Conservation (phyloP, 768 basidiomycete species). For the Amanita rubescens region DNA sequence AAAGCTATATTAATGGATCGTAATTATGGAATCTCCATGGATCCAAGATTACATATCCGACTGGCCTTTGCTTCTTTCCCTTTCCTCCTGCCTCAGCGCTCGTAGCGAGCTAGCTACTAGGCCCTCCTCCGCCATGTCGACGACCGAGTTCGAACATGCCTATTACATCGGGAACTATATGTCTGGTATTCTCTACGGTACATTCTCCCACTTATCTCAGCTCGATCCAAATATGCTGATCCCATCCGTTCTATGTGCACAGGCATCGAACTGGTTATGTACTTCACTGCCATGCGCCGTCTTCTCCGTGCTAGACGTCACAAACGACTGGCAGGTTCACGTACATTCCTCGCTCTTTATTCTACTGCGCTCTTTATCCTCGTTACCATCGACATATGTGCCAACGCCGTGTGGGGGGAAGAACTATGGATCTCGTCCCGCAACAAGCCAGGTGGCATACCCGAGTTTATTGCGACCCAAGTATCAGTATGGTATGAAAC, state of each 20-base stretch:
- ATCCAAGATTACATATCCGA: too few relatives aligned
- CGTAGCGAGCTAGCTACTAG: background rate
- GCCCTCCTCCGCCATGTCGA: constrained; percentile 6
- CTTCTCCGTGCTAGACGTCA: constrained; percentile 16
- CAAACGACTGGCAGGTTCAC: constrained; percentile 14
- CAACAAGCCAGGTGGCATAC: constrained; percentile 19
- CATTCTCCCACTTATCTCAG: too few relatives aligned
- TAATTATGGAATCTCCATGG: too few relatives aligned
- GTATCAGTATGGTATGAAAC: constrained; percentile 26
- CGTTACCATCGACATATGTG: constrained; percentile 22
- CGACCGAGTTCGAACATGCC: constrained; percentile 20
- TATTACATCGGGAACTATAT: constrained; percentile 25
- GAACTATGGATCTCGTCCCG: constrained; percentile 26
- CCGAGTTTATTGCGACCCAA: constrained; percentile 18
- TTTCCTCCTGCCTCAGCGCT: background rate
- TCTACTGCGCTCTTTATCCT: constrained; percentile 21
- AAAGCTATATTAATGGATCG: background rate
- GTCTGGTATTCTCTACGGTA: constrained; percentile 16
- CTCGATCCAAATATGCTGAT: too few relatives aligned
- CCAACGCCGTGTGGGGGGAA: constrained; percentile 25
- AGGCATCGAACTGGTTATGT: constrained; percentile 24
- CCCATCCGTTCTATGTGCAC: background rate
- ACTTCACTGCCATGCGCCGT: constrained; percentile 18
- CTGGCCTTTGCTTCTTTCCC: background rate
- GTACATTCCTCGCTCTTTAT: constrained; percentile 19